A percentile compares a stretch with the other conserved stretches of the same genome.
Evolutionary conservation across 768 basidiomycete species (phyloP).

Genomic region (Gloeopeniophorella convolvens): DNA sequence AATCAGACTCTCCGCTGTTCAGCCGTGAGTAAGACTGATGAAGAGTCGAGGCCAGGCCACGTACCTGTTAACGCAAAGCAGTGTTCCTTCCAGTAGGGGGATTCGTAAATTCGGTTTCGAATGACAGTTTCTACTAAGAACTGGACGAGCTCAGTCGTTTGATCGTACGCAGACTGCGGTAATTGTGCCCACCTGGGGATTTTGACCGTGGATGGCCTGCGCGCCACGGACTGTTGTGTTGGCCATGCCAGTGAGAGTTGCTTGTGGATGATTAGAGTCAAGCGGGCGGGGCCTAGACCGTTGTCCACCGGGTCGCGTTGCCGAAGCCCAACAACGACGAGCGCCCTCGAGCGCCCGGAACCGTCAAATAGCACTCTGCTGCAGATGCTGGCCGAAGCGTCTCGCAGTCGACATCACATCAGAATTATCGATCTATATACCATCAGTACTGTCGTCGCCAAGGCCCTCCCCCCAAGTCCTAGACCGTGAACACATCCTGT

Average conservation of each 20-base stretch:
- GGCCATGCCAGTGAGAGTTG: conserved; percentile 63
- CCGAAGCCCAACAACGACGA: too few relatives aligned
- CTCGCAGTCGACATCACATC: too few relatives aligned
- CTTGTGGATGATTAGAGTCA: too few relatives aligned
- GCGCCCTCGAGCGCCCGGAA: too few relatives aligned
- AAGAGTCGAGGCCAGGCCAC: conserved; percentile 21
- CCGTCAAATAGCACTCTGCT: too few relatives aligned
- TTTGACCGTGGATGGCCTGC: conserved; percentile 89
- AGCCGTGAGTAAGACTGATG: background rate
- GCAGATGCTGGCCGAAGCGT: too few relatives aligned
- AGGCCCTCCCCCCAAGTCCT: too few relatives aligned
- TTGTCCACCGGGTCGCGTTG: too few relatives aligned
- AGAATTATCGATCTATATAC: too few relatives aligned
- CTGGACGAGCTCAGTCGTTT: conserved; percentile 37
- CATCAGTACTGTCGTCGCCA: too few relatives aligned
- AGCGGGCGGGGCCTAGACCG: too few relatives aligned
- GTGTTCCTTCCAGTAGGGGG: conserved; percentile 95
- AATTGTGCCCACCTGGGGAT: conserved; percentile 71
- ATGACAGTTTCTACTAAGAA: conserved; percentile 95
- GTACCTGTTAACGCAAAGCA: conserved; percentile 93
- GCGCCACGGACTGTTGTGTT: conserved; percentile 90
- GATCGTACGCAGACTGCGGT: background rate
- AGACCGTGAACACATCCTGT: too few relatives aligned
- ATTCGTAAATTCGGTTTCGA: conserved; percentile 93
- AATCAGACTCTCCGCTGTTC: conserved; percentile 81